Evolutionary conservation across 2,329 filamentous ascomycete species (phyloP).

Genomic region (Hymenoscyphus fraxineus): DNA sequence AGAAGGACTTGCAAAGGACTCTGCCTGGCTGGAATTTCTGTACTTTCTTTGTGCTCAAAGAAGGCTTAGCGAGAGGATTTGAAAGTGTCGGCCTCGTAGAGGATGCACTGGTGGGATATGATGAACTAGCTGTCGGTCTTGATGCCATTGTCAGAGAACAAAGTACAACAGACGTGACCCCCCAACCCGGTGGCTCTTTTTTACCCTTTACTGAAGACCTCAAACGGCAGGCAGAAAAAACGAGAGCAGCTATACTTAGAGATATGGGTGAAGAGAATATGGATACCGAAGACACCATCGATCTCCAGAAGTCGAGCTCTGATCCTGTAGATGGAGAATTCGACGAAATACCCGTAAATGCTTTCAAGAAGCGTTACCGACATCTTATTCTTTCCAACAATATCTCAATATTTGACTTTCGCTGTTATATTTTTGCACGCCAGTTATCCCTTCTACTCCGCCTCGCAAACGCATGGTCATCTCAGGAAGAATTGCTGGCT

Average conservation of each 20-base stretch:
- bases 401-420: conserved; percentile 93
- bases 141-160: conserved; percentile 80
- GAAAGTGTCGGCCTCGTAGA: conserved; percentile 95
- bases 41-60: conserved; percentile 97
- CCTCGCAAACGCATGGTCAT: conserved; percentile 70
- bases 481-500: conserved; percentile 57
- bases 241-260: conserved; percentile 42
- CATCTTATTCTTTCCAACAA: conserved; percentile 91
- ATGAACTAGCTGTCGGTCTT: conserved; percentile 84
- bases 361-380: conserved; percentile 75
- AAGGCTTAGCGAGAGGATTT: conserved; percentile 87
- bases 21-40: conserved; percentile 98
- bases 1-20: conserved; percentile 81
- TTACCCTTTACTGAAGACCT: conserved; percentile 71
- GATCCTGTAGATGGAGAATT: conserved; percentile 37
- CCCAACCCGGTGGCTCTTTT: conserved; percentile 69
- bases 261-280: conserved; percentile 35
- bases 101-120: conserved; percentile 90
- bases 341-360: conserved; percentile 58
- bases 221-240: conserved; percentile 53
- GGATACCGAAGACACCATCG: conserved; percentile 42
- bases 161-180: conserved; percentile 51
- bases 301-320: conserved; percentile 45
- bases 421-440: conserved; percentile 87
- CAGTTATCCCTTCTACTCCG: conserved; percentile 80